A percentile compares a stretch with the other conserved stretches of the same genome.
Evolutionary conservation across 225 moss, liverwort and hornwort species (phyloP).

Genomic region (Marchantia paleacea): DNA sequence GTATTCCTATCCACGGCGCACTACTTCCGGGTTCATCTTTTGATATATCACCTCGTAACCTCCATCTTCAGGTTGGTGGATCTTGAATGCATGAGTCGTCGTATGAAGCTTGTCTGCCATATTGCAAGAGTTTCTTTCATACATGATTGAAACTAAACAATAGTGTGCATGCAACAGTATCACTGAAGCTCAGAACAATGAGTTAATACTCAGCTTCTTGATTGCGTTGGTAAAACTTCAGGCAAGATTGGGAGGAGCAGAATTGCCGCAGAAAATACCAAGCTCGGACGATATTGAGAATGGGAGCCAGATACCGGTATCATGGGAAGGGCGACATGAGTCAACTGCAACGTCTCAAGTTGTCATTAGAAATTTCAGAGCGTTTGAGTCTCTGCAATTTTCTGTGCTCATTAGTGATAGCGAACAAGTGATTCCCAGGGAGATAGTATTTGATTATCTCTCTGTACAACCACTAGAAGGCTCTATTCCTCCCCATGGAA

Average conservation of each 20-base stretch:
- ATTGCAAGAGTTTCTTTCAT: too few species aligned
- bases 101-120: background rate
- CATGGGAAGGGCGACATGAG: slow-evolving; percentile 66
- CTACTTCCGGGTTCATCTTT: slow-evolving; percentile 69
- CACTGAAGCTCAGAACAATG: background rate
- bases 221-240: background rate
- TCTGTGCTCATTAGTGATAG: slow-evolving; percentile 45
- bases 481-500: slow-evolving; percentile 63
- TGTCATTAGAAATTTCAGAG: slow-evolving; percentile 61
- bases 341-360: slow-evolving; percentile 56
- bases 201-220: background rate
- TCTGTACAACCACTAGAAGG: slow-evolving; percentile 61
- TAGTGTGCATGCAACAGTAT: background rate
- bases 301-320: slow-evolving; percentile 29
- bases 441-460: slow-evolving; percentile 45
- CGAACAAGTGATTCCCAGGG: slow-evolving; percentile 37
- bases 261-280: slow-evolving; percentile 12
- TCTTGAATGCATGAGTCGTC: background rate
- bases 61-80: slow-evolving; percentile 63
- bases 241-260: slow-evolving; percentile 29
- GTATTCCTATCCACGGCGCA: slow-evolving; percentile 74
- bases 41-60: slow-evolving; percentile 64
- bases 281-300: slow-evolving; percentile 19
- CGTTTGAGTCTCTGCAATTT: slow-evolving; percentile 63
- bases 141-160: background rate